Evolutionary conservation across 495 filamentous ascomycete species (phyloP).

Genomic region (Polyplosphaeria fusca): DNA sequence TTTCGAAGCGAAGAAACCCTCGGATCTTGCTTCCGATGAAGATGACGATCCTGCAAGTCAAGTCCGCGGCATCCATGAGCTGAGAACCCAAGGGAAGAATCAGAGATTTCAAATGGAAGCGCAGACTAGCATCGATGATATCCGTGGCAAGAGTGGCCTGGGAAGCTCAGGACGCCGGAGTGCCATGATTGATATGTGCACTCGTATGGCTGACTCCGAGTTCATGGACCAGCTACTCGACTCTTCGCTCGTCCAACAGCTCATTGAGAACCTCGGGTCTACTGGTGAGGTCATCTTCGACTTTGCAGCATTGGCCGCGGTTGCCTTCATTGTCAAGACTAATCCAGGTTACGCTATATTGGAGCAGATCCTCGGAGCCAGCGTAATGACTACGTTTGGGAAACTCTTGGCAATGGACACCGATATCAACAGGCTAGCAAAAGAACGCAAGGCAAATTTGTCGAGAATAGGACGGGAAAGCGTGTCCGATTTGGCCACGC

Average conservation of each 20-base stretch:
- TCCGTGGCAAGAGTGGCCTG: conserved; percentile 55
- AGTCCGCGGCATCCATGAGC: conserved; percentile 81
- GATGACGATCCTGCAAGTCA: conserved; percentile 48
- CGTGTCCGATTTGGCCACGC: conserved; percentile 51
- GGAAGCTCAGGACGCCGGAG: conserved; percentile 50
- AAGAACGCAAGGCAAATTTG: conserved; percentile 65
- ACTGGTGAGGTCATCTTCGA: conserved; percentile 48
- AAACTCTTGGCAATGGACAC: conserved; percentile 50
- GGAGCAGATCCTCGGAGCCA: conserved; percentile 49
- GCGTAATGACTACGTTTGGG: conserved; percentile 51
- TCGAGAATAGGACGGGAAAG: conserved; percentile 58
- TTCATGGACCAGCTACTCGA: conserved; percentile 72
- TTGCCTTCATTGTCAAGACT: conserved; percentile 55
- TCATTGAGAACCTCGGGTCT: conserved; percentile 53
- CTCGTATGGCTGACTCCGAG: conserved; percentile 62
- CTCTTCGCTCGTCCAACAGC: conserved; percentile 63
- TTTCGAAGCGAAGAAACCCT: conserved; percentile 1
- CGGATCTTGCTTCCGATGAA: conserved; percentile 49
- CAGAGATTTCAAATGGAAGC: conserved; percentile 76
- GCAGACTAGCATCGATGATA: conserved; percentile 79
- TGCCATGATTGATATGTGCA: conserved; percentile 56
- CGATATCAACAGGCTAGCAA: conserved; percentile 55
- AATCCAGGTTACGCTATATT: conserved; percentile 50
- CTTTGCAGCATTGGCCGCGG: conserved; percentile 54
- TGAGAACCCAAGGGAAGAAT: conserved; percentile 81